Evolutionary conservation across 2,329 filamentous ascomycete genomes (phyloP), one percentile per base, ranked within the genome.

Genomic region (Hymenoscyphus fructigenus): DNA sequence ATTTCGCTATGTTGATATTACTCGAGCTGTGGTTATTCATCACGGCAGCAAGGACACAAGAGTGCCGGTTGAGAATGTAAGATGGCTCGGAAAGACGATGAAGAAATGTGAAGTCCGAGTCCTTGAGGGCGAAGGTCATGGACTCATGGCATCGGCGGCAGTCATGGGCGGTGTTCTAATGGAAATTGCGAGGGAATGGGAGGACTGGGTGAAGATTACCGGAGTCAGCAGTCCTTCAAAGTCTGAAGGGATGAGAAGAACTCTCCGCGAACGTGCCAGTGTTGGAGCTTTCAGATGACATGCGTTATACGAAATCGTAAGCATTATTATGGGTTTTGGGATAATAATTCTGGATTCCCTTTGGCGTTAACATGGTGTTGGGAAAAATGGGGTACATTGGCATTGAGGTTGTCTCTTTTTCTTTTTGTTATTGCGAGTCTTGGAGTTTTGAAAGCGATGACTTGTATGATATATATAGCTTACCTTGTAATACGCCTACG

Each of bases 1-100:
- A 0, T 99, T 99, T 79, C 88, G 93, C 59, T 99, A 99, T 75
- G 94, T 97, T 20, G 95, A 99, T 75, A 97, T 99, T 70, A 96
- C 91, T 5, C 87, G 93, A 9, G 87, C 92, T 0, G 91, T 98
- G 0, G 90, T 97, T 28, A 97, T 99, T 69, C 94, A 97, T 74
- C 95, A 99, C 76, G 95, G 95, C 44, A 92, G 88, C 74, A 88
- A 91, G 71, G 95, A 99, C 74, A 93, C 90, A 6, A 86, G 95
- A 28, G 95, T 99, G 1, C 95, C 95, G 0, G 90, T 97, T 15
- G 95, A 97, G 64, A 99, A 99, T 73, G 92, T 97, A 26, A 86
- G 90, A 69, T 99, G 95, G 95, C 84, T 99, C 7, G 93, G 93
- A 65, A 93, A 93, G 78, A 91, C 91, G 53, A 98, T 99, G 93